These are phyloP conservation scores for Angomonas deanei DNA, from an alignment of 208 protist species.

Conservation along the genomic window DNA sequence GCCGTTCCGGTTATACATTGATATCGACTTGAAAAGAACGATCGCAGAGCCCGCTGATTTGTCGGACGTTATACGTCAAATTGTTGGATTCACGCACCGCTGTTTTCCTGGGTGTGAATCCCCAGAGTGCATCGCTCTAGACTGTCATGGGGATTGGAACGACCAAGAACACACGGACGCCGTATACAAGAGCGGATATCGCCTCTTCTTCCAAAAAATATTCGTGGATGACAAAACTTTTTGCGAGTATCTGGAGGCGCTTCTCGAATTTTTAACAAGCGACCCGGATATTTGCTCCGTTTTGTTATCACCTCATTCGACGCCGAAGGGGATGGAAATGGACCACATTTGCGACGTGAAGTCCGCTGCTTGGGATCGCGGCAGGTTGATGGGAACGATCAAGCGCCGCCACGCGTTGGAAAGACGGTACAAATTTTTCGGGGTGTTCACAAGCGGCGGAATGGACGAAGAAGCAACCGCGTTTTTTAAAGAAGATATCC, in stretches of 20 bases:
- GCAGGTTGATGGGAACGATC: conserved; percentile 9
- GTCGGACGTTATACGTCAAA: background rate
- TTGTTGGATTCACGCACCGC: background rate
- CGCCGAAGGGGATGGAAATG: background rate
- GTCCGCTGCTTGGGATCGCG: conserved; percentile 7
- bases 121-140: background rate
- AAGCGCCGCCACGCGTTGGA: conserved; percentile 6
- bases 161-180: background rate
- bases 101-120: background rate
- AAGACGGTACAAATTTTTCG: background rate
- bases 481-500: background rate
- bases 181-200: conserved; percentile 6
- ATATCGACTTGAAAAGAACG: conserved; percentile 9
- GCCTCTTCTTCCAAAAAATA: conserved; percentile 10
- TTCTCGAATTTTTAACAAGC: background rate
- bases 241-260: background rate
- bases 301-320: background rate
- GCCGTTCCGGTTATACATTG: conserved; percentile 11
- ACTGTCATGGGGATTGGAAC: conserved; percentile 2
- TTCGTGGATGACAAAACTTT: conserved; percentile 4
- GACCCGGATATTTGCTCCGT: background rate
- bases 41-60: background rate
- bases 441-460: background rate
- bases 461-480: background rate
- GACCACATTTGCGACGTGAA: conserved; percentile 9